These are phyloP conservation scores for Cryptococcus amylolentus DNA, from an alignment of 1,284 basidiomycete genomes.

Conservation along the genomic window DNA sequence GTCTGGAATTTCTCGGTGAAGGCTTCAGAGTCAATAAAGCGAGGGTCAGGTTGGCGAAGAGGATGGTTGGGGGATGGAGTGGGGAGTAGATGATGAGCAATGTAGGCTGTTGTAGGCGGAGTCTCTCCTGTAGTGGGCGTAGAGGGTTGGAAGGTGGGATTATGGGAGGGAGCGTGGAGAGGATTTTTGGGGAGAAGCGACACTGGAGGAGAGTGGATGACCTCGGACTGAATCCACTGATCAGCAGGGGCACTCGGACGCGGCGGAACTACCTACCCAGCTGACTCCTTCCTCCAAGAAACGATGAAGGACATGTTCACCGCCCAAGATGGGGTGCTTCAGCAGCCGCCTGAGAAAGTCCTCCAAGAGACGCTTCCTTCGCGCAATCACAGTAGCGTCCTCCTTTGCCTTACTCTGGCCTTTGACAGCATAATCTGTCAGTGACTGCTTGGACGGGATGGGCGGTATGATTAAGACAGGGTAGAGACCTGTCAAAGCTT, in stretches of 20 bases:
- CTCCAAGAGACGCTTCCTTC: slow-evolving; percentile 89
- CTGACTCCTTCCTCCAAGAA: slow-evolving; percentile 94
- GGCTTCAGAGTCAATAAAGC: slow-evolving; percentile 91
- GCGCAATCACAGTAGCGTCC: slow-evolving; percentile 85
- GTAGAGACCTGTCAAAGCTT: slow-evolving; percentile 79
- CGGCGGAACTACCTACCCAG: slow-evolving; percentile 62
- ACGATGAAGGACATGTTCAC: slow-evolving; percentile 89
- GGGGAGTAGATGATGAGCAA: slow-evolving; percentile 60
- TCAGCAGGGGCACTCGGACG: background rate
- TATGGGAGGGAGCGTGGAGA: slow-evolving; percentile 89
- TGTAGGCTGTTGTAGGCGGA: slow-evolving; percentile 37
- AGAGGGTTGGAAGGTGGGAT: slow-evolving; percentile 62
- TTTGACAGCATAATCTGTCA: slow-evolving; percentile 96
- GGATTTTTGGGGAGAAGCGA: slow-evolving; percentile 90
- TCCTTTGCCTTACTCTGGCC: slow-evolving; percentile 91
- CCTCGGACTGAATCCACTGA: slow-evolving; percentile 63
- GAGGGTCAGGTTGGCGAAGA: slow-evolving; percentile 80
- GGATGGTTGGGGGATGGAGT: slow-evolving; percentile 83
- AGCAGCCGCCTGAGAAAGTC: slow-evolving; percentile 88
- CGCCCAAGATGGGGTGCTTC: slow-evolving; percentile 86
- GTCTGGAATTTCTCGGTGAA: slow-evolving; percentile 96
- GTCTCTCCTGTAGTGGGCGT: slow-evolving; percentile 54
- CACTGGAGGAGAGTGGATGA: slow-evolving; percentile 85
- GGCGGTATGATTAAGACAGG: slow-evolving; percentile 96
- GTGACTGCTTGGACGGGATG: slow-evolving; percentile 93